Base-by-base conservation (phyloP, 495 filamentous ascomycete genomes). In the Staphylotrichum longicolle region DNA sequence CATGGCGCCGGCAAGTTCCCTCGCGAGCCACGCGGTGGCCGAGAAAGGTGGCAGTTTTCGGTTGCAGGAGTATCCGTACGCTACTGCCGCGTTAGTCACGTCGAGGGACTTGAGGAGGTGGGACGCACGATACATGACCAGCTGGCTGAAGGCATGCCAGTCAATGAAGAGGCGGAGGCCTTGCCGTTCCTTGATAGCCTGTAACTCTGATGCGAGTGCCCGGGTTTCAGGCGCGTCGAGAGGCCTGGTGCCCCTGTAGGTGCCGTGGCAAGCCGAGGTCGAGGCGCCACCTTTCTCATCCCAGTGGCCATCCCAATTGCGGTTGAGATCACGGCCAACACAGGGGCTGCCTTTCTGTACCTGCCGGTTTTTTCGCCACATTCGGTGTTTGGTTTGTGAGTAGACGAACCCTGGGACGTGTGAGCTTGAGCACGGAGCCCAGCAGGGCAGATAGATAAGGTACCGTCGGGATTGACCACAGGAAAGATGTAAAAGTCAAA, bases 401-500 rank as follows among this genome's bases (percentile, higher is more conserved):
- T 82, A 86, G 34, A 84, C 76, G 66, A 87, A 86, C 50, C 80
- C 63, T 66, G 37, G 8, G 33, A 7, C 9, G 15, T 60, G 57
- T 60, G 34, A 60, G 42, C 9, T 1, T 5, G 0, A n/a, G 35
- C 32, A 3, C 3, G 10, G 15, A 5, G 5, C n/a, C 15, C 7
- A 2, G 6, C 7, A 14, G 15, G 44, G 9, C 5, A 32, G 14
- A 3, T 4, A 44, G 30, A 40, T 4, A 35, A 20, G 20, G 39
- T 52, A 63, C 67, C 85, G 65, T 87, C 85, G 0, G 85, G 84
- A 67, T 87, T 88, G 45, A 86, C 83, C 20, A 86, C 66, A 0
- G 85, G 85, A 54, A 87, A 74, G 63, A 87, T 77, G 72, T 85
- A 84, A 62, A 84, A 87, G 70, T 88, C 85, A 64, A 83, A 86